phyloP scores from a whole-genome alignment of 2,329 filamentous ascomycete species.

The Venturia aucupariae region DNA sequence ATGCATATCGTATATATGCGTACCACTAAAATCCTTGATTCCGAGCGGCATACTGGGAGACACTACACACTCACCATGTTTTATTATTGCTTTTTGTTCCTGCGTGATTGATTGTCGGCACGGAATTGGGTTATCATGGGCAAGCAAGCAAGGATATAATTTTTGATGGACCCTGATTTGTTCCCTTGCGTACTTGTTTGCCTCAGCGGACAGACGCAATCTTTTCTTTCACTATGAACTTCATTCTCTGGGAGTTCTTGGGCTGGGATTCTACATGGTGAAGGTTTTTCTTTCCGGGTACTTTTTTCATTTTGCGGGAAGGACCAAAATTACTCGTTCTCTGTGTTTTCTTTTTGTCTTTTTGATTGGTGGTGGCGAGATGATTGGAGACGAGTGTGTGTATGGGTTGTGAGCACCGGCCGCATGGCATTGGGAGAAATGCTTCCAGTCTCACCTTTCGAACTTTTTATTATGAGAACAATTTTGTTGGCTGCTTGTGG shows the following conservation, averaged over 20 bases:
- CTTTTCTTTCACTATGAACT: background rate
- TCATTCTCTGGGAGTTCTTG: conserved; percentile 1
- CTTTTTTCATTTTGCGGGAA: background rate
- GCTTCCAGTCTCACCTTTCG: background rate
- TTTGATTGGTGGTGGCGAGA: background rate
- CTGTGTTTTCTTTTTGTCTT: background rate
- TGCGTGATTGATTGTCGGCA: background rate
- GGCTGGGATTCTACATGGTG: background rate
- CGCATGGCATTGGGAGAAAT: background rate
- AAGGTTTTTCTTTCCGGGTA: background rate
- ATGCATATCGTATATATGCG: background rate
- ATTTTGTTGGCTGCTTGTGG: background rate
- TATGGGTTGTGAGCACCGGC: background rate
- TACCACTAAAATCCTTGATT: conserved; percentile 4
- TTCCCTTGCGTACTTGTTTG: background rate
- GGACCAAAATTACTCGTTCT: conserved; percentile 3
- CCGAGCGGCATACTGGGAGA: background rate
- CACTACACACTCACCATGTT: conserved; percentile 2
- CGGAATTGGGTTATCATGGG: conserved; percentile 1
- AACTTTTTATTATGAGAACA: background rate
- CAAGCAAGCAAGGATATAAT: conserved; percentile 10
- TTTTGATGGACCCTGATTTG: background rate
- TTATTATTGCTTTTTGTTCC: conserved; percentile 7
- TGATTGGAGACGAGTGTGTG: background rate
- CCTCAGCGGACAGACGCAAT: background rate